Evolutionary conservation across 306 rosid species (phyloP).

Genomic region (Pterocarpus santalinus): DNA sequence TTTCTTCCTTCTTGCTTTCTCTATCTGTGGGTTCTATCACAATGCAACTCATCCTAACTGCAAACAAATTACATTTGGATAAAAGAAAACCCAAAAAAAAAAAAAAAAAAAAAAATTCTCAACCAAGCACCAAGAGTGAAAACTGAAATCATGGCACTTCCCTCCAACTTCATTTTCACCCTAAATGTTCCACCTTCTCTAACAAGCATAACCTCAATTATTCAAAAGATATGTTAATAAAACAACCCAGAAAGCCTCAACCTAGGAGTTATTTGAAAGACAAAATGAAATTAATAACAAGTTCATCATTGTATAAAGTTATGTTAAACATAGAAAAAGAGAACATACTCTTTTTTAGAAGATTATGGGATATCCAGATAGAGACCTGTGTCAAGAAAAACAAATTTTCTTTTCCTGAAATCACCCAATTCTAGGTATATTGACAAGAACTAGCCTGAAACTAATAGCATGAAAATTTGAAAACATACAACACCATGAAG

Average conservation of each 20-base stretch:
- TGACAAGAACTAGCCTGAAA: conserved; percentile 4
- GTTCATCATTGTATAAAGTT: conserved; percentile 13
- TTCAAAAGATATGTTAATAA: background rate
- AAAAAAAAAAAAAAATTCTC: background rate
- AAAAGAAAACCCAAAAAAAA: too few relatives aligned
- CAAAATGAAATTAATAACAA: background rate
- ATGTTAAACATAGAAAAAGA: conserved; percentile 25
- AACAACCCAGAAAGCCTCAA: background rate
- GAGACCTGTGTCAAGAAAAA: conserved; percentile 62
- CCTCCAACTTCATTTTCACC: background rate
- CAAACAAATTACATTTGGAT: too few relatives aligned
- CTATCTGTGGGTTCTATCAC: too few relatives aligned
- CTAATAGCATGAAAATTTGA: conserved; percentile 22
- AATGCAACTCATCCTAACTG: background rate
- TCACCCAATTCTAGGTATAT: conserved; percentile 12
- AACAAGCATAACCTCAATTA: conserved; percentile 5
- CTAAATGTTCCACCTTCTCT: conserved; percentile 1
- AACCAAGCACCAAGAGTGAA: background rate
- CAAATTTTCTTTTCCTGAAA: conserved; percentile 3
- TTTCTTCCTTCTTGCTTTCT: too few relatives aligned
- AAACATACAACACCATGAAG: background rate
- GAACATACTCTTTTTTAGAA: conserved; percentile 63
- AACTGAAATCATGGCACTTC: background rate
- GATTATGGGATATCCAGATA: conserved; percentile 40
- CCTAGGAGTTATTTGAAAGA: background rate